phyloP scores from a whole-genome alignment of 176 grass and related monocot species.

The Avena atlantica region DNA sequence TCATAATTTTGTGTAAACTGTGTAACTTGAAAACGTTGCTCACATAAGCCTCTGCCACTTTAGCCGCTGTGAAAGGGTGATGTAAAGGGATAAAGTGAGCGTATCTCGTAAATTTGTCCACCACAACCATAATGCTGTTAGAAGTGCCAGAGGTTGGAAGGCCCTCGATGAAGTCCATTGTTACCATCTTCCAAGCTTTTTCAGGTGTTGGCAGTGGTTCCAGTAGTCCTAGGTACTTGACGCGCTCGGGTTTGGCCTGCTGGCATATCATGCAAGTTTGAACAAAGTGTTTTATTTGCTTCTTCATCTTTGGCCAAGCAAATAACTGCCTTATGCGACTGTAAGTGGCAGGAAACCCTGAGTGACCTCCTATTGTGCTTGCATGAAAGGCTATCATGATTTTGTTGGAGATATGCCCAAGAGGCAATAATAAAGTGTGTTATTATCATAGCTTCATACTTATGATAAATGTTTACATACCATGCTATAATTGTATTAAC shows the following conservation, averaged over 20 bases:
- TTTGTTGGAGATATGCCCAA: too few relatives aligned
- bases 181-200: not conserved
- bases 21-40: not conserved
- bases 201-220: not conserved
- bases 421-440: too few relatives aligned
- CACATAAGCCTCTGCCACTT: not conserved
- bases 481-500: too few relatives aligned
- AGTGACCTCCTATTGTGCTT: not conserved
- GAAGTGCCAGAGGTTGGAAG: not conserved
- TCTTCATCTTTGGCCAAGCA: not conserved
- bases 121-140: not conserved
- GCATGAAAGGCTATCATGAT: not conserved
- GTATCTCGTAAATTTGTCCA: not conserved
- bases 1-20: not conserved
- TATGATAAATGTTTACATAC: too few relatives aligned
- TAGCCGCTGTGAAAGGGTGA: not conserved
- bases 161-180: not conserved
- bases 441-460: too few relatives aligned
- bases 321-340: not conserved
- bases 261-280: not conserved
- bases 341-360: not conserved
- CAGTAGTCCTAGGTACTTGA: not conserved
- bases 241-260: not conserved
- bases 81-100: not conserved
- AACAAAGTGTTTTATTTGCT: not conserved